phyloP scores from a whole-genome alignment of 116 monocot genomes.

The Papilionanthe hybrid region DNA sequence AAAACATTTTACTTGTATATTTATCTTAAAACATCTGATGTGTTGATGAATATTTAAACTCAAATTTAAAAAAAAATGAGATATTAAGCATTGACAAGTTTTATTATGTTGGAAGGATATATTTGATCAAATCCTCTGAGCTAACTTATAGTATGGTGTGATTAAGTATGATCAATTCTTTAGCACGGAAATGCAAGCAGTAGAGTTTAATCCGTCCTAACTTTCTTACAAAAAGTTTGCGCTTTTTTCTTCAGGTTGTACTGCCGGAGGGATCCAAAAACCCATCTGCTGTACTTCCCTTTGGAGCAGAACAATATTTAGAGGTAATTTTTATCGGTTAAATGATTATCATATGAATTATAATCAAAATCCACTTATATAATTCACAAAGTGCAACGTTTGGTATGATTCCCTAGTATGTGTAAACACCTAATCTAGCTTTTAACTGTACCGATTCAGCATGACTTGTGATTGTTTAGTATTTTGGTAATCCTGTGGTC shows the following conservation, averaged over 20 bases:
- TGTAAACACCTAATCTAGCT: background rate
- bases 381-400: background rate
- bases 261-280: constrained; percentile 83
- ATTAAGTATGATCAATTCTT: background rate
- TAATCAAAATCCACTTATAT: background rate
- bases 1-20: background rate
- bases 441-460: background rate
- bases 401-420: background rate
- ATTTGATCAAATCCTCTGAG: background rate
- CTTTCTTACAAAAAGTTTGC: background rate
- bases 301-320: constrained; percentile 52
- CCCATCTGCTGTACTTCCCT: constrained; percentile 43
- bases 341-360: background rate
- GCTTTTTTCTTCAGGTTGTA: constrained; percentile 44
- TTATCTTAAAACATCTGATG: background rate
- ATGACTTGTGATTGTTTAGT: background rate
- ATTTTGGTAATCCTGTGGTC: background rate
- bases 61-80: background rate
- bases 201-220: background rate
- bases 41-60: background rate
- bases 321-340: constrained; percentile 49
- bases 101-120: background rate
- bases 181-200: background rate
- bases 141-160: background rate
- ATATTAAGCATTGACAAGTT: background rate